Percentiles rank a stretch among this genome's conserved stretches.
Evolutionary conservation across 345 rosid species (phyloP).

Genomic region (Ceriops decandra): DNA sequence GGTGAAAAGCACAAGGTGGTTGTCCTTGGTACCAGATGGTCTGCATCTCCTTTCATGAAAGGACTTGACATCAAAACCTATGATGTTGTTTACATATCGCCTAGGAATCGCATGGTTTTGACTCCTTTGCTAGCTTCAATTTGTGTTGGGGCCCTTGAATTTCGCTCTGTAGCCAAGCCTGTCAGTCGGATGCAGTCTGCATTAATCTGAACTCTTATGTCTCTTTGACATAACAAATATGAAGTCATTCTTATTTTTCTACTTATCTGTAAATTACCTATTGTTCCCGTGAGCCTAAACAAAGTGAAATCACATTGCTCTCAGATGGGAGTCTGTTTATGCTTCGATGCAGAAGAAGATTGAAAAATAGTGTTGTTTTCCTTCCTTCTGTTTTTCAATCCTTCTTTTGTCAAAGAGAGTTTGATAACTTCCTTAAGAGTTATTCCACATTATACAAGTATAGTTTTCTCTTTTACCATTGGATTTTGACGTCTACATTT

Average conservation of each 20-base stretch:
- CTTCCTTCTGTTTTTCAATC: no score
- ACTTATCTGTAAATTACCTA: background rate
- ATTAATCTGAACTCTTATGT: slow-evolving; percentile 73
- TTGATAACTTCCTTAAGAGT: no score
- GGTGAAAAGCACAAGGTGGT: slow-evolving; percentile 67
- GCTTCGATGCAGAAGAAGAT: no score
- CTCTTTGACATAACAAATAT: slow-evolving; percentile 59
- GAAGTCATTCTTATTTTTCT: slow-evolving; percentile 44
- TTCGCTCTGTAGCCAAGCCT: slow-evolving; percentile 85
- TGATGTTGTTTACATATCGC: slow-evolving; percentile 65
- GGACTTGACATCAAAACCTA: slow-evolving; percentile 50
- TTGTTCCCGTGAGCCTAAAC: background rate
- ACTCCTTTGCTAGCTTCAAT: slow-evolving; percentile 76
- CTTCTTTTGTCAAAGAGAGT: no score
- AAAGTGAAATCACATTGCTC: no score
- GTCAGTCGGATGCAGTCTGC: slow-evolving; percentile 76
- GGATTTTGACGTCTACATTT: no score
- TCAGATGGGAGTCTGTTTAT: no score
- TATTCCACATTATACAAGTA: no score
- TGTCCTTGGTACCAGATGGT: slow-evolving; percentile 74
- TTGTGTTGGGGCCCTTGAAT: slow-evolving; percentile 77
- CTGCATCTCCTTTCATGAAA: slow-evolving; percentile 63
- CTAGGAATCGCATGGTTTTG: slow-evolving; percentile 80
- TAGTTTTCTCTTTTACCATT: no score
- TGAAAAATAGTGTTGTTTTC: no score